Conservation (phyloP, 2,329 filamentous ascomycete genomes). For the Ophiosphaerella korrae region DNA sequence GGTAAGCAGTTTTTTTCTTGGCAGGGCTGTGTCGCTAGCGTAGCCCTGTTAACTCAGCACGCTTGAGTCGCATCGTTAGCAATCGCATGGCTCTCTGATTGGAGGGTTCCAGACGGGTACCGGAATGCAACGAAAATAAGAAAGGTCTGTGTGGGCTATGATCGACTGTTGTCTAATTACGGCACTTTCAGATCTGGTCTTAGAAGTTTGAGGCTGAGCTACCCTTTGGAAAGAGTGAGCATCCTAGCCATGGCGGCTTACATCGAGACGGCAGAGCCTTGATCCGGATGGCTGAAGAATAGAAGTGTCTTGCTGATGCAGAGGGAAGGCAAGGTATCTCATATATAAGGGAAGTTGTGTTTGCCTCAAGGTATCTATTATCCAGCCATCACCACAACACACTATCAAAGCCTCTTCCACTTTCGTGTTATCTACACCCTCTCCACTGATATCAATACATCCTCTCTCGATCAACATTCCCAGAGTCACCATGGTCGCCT, state of each 20-base stretch:
- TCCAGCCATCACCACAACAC: slow-evolving; percentile 12
- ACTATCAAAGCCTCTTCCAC: slow-evolving; percentile 7
- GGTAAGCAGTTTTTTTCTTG: slow-evolving; percentile 4
- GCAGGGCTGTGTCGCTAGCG: slow-evolving; percentile 5
- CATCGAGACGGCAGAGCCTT: slow-evolving; percentile 7
- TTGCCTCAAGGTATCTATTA: slow-evolving; percentile 19
- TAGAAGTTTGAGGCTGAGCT: slow-evolving; percentile 8
- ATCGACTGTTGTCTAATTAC: neutral
- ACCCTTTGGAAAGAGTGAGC: slow-evolving; percentile 1
- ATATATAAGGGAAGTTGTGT: neutral
- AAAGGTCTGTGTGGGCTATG: neutral
- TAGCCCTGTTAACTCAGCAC: neutral
- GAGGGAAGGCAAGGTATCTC: neutral
- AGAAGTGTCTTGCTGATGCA: slow-evolving; percentile 7
- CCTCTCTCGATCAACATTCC: slow-evolving; percentile 11
- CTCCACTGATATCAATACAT: slow-evolving; percentile 2
- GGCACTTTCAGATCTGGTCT: neutral
- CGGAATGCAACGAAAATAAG: neutral
- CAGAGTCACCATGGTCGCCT: slow-evolving; percentile 32
- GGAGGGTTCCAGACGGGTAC: neutral
- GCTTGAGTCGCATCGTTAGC: slow-evolving; percentile 5
- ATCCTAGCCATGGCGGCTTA: slow-evolving; percentile 9
- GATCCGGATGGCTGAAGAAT: slow-evolving; percentile 15
- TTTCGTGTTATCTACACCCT: slow-evolving; percentile 14
- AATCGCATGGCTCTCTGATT: slow-evolving; percentile 2